Base-by-base conservation (phyloP, 1,284 basidiomycete species). In the Blastosporella zonata region DNA sequence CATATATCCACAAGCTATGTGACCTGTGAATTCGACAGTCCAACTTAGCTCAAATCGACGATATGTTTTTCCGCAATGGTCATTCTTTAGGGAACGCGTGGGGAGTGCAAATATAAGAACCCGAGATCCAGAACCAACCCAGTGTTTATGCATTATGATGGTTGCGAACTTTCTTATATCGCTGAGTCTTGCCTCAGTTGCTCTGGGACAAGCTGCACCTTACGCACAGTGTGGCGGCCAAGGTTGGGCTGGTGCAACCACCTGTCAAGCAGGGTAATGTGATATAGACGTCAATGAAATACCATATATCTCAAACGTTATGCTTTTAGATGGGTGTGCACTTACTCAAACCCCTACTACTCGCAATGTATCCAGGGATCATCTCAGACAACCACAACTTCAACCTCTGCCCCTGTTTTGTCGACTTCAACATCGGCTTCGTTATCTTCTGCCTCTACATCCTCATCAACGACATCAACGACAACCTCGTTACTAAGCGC, bases 151-250 rank as follows among this genome's bases (percentile, higher is more conserved):
- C 18, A 42, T 10, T 25, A 37, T 29, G 33, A 53, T 33, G 33
- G 52, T 49, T 21, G 9, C 43, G 9, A 45, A 39, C 18, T 25
- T 40, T 49, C 45, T 55, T 3, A 23, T 55, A 34, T 15, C 46
- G 22, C 31, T 52, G 25, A 41, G 35, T 20, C 28, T 51, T 18
- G 10, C 43, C 28, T 35, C 52, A 29, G 33, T 46, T 10, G 59
- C 49, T 12, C 25, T 59, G 25, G 61, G 57, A 20, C 61, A 66
- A 49, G 50, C 60, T 35, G 33, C 39, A 5, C 59, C 59, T 17
- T 67, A 61, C 45, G 64, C 46, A 8, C 68, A 69, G 53, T 72
- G 70, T 51, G 69, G 69, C 9, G 69, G 68, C 3, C 50, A 54
- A 27, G 59, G 55, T 17, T 69, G 65, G 67, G 58, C 62, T 8